Conservation (phyloP, 106 monocot species). For the Dendrobium huoshanense region DNA sequence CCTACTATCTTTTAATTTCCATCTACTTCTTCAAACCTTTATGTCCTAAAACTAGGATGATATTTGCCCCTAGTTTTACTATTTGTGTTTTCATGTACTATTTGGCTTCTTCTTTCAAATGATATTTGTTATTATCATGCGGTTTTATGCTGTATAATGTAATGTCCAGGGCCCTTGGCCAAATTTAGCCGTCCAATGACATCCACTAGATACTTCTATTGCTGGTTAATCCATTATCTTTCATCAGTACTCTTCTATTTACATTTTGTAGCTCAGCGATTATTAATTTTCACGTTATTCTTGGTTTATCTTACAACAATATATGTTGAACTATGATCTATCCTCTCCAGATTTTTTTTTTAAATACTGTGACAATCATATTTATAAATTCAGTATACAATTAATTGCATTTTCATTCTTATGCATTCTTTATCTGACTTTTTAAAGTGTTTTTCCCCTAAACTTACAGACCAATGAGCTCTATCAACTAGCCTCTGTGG, state of each 20-base stretch:
- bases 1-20: neutral
- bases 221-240: neutral
- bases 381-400: neutral
- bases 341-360: neutral
- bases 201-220: neutral
- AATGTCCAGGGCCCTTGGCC: too few relatives aligned
- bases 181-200: too few relatives aligned
- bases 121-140: too few relatives aligned
- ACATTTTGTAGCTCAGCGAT: neutral
- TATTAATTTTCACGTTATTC: neutral
- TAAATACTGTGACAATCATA: neutral
- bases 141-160: too few relatives aligned
- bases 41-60: too few relatives aligned
- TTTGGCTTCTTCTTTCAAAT: too few relatives aligned
- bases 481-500: constrained; percentile 84
- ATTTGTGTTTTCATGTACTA: too few relatives aligned
- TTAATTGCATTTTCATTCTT: neutral
- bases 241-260: neutral
- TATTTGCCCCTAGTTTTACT: too few relatives aligned
- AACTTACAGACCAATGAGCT: constrained; percentile 88
- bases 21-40: too few relatives aligned
- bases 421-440: neutral
- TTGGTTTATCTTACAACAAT: neutral
- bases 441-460: neutral
- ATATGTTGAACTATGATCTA: neutral